A percentile compares a stretch with the other conserved stretches of the same genome.
Evolutionary conservation across 257 asterid species (phyloP).

Genomic region (Solanum raphanifolium): DNA sequence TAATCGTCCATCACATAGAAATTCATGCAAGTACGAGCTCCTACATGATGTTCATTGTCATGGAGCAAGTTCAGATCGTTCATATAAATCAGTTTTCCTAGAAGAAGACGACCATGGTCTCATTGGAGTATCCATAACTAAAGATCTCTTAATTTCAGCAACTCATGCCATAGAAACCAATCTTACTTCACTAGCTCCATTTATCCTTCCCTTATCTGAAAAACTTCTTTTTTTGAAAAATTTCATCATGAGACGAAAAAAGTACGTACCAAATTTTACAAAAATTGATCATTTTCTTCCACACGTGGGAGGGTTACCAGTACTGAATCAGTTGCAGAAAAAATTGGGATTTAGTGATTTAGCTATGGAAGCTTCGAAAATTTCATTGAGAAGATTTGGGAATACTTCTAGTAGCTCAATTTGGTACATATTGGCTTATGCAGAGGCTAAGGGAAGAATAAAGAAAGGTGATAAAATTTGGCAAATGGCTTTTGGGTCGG

Average conservation of each 20-base stretch:
- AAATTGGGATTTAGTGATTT: slow-evolving; percentile 15
- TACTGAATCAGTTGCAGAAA: slow-evolving; percentile 35
- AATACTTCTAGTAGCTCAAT: slow-evolving; percentile 38
- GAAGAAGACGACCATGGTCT: slow-evolving; percentile 23
- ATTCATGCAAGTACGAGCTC: slow-evolving; percentile 24
- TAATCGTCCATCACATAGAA: slow-evolving; percentile 11
- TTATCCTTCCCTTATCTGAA: slow-evolving; percentile 29
- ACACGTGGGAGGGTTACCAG: slow-evolving; percentile 37
- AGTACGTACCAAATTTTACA: slow-evolving; percentile 30
- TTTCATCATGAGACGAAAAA: slow-evolving; percentile 9
- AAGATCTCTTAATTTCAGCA: slow-evolving; percentile 27
- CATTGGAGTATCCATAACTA: slow-evolving; percentile 27
- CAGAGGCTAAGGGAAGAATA: not conserved
- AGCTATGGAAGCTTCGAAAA: slow-evolving; percentile 28
- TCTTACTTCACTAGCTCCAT: slow-evolving; percentile 32
- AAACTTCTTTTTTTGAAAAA: slow-evolving; percentile 19
- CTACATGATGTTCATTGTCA: slow-evolving; percentile 23
- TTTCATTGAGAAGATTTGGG: slow-evolving; percentile 36
- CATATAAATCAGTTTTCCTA: slow-evolving; percentile 23
- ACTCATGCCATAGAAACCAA: slow-evolving; percentile 26
- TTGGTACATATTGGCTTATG: not conserved
- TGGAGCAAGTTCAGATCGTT: slow-evolving; percentile 5
- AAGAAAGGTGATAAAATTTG: not conserved
- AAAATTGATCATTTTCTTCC: slow-evolving; percentile 36
- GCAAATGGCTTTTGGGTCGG: not conserved